Evolutionary conservation across 441 rosid species (phyloP), one percentile per base, ranked within the genome.

Genomic region (Erodium moschatum): DNA sequence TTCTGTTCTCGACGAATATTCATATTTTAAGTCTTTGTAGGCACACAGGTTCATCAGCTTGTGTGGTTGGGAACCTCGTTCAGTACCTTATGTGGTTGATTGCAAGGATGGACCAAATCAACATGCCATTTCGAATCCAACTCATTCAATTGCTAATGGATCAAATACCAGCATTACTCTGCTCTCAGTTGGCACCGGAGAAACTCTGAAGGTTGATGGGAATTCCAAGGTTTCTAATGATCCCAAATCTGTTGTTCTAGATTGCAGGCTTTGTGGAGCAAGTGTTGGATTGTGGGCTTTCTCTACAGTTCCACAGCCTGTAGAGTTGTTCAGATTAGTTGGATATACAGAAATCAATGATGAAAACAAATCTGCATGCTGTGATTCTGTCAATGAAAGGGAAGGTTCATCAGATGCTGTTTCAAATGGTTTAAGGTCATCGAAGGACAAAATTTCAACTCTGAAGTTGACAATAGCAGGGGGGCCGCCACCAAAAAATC

Each of bases 11-110:
- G 27, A 13, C 71, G 61, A 58, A 74, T 69, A 54, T 20, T 67
- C 38, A 60, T 78, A 70, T 16, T 64, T 67, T 20, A 76, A 44
- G 21, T 61, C 68, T 75, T 72, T 78, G 75, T 90, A 91, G 99
- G 97, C 97, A 67, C 82, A 80, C 69, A 90, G 86, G 73, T 80
- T 89, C 68, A 82, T 85, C 73, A 84, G 92, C 81, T 81, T 94
- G 62, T 90, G 95, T 72, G 99, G 99, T 68, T 94, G 99, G 99
- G 97, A 91, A 77, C 92, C 92, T 0, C 89, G 91, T 2, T 75
- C 74, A 35, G 81, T 91, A 68, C 89, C 99, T 60, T 91, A 89
- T 78, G 77, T 85, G 73, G 94, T 90, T 78, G 91, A 86, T 67
- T 83, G 84, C 81, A 83, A 83, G 76, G 84, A 80, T 62, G 79